Conservation (phyloP, 2,329 filamentous ascomycete genomes). For the Xylariomycetidae sp. region DNA sequence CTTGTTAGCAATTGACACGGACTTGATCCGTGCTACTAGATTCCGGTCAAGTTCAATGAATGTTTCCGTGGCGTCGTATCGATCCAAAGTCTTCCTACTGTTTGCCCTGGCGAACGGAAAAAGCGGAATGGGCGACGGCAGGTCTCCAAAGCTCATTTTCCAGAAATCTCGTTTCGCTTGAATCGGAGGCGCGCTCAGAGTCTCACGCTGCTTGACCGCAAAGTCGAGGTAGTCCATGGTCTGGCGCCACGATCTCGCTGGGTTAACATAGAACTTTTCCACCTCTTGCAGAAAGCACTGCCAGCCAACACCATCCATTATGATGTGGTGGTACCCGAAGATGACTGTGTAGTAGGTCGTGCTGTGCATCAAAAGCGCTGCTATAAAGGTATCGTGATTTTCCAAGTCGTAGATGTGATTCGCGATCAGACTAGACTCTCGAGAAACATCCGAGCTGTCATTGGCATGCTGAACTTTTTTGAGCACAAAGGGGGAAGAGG, state of each 20-base stretch:
- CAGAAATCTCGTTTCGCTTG: background rate
- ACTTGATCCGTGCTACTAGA: constrained; percentile 3
- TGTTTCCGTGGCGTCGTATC: too few relatives aligned
- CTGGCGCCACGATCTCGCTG: too few relatives aligned
- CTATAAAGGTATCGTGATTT: background rate
- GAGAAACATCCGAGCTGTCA: background rate
- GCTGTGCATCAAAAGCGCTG: background rate
- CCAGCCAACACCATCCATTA: constrained; percentile 5
- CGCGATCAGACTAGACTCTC: background rate
- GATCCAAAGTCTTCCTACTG: constrained; percentile 4
- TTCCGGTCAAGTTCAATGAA: background rate
- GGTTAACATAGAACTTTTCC: too few relatives aligned
- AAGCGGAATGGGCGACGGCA: constrained; percentile 1
- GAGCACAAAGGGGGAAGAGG: too few relatives aligned
- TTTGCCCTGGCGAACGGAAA: constrained; percentile 1
- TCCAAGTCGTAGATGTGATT: background rate
- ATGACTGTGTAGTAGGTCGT: background rate
- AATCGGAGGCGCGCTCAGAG: background rate
- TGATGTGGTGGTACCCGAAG: constrained; percentile 10
- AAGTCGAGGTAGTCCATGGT: constrained; percentile 2
- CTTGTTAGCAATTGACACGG: constrained; percentile 1
- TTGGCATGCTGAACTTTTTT: background rate
- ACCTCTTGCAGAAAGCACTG: constrained; percentile 8
- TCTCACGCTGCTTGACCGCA: background rate
- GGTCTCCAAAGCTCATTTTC: background rate